Conservation (phyloP, 805 yeast species). For the Nakazawaea pomicola region DNA sequence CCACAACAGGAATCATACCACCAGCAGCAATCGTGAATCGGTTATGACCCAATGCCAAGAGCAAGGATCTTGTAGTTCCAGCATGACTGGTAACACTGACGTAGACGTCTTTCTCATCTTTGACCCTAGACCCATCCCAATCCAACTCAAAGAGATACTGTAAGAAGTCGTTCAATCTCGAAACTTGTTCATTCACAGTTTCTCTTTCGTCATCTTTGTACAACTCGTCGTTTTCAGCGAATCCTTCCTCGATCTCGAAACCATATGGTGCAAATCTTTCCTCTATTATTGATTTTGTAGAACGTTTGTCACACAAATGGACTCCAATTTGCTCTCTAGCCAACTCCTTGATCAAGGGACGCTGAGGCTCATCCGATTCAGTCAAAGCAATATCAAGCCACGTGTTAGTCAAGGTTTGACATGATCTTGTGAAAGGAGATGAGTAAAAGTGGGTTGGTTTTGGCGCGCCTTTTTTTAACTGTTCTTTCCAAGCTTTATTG, state of each 20-base stretch:
- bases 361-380: conserved; percentile 17
- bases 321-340: conserved; percentile 58
- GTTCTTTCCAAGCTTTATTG: conserved; percentile 35
- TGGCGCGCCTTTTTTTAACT: conserved; percentile 44
- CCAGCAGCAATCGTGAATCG: conserved; percentile 59
- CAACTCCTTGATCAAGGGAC: conserved; percentile 35
- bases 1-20: conserved; percentile 57
- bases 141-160: conserved; percentile 32
- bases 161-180: conserved; percentile 42
- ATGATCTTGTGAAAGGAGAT: conserved; percentile 62
- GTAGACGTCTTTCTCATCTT: conserved; percentile 22
- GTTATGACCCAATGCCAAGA: conserved; percentile 50
- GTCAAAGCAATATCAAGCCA: conserved; percentile 36
- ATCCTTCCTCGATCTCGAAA: conserved; percentile 38
- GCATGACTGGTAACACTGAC: conserved; percentile 56
- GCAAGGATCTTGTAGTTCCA: conserved; percentile 49
- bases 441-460: conserved; percentile 52
- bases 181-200: conserved; percentile 40
- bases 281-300: conserved; percentile 31
- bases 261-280: conserved; percentile 35
- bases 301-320: conserved; percentile 57
- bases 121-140: conserved; percentile 11
- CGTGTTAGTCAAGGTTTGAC: conserved; percentile 50
- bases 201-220: conserved; percentile 45
- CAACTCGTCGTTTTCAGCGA: conserved; percentile 44